phyloP scores from a whole-genome alignment of 176 grass and related monocot species.

The Musa itinerans region DNA sequence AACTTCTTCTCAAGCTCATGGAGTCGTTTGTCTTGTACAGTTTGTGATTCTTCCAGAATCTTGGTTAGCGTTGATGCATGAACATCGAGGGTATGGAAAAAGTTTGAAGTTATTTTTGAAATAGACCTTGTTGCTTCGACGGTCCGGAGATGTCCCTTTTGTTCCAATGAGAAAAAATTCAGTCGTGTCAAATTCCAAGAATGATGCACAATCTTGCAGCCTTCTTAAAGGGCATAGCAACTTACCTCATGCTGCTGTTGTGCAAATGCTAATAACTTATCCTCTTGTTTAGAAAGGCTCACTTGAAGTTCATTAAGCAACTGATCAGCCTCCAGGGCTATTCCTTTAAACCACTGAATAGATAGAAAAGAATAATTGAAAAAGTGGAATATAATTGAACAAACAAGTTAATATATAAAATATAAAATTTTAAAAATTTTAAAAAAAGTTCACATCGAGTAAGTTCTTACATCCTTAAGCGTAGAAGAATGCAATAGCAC shows the following conservation, averaged over 20 bases:
- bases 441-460: not conserved
- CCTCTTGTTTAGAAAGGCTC: slow-evolving; percentile 82
- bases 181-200: slow-evolving; percentile 8
- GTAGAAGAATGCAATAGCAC: slow-evolving; percentile 62
- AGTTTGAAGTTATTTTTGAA: slow-evolving; percentile 67
- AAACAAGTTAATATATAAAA: slow-evolving; percentile 17
- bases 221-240: slow-evolving; percentile 19
- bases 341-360: slow-evolving; percentile 72
- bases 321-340: slow-evolving; percentile 76
- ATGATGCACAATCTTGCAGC: slow-evolving; percentile 17
- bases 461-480: slow-evolving; percentile 79
- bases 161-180: slow-evolving; percentile 20
- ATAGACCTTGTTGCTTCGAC: slow-evolving; percentile 75
- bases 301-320: slow-evolving; percentile 73
- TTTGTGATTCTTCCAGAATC: slow-evolving; percentile 87
- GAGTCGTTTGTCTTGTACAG: slow-evolving; percentile 80
- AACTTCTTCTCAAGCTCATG: slow-evolving; percentile 98
- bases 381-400: slow-evolving; percentile 20
- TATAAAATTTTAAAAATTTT: not conserved
- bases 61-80: slow-evolving; percentile 66
- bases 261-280: slow-evolving; percentile 61
- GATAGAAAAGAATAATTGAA: slow-evolving; percentile 28
- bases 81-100: slow-evolving; percentile 79
- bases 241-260: slow-evolving; percentile 73
- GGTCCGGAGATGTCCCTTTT: slow-evolving; percentile 76